A percentile compares a stretch with the other conserved stretches of the same genome.
phyloP scores from a whole-genome alignment of 108 stramenopile genomes.

The Cyclostephanos invisitatus region DNA sequence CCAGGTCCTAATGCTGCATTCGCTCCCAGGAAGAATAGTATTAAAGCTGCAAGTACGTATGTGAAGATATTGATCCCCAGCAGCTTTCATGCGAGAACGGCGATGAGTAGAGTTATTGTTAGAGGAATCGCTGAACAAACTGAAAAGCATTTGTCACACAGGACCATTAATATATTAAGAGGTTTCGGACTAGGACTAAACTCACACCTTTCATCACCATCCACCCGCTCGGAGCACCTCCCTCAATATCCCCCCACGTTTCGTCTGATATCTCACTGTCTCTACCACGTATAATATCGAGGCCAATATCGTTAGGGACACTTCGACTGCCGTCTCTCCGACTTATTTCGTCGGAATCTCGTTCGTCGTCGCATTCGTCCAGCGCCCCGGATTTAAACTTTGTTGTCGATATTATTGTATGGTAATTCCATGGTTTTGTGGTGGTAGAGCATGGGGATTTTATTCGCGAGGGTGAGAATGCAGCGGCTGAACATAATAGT shows the following conservation, averaged over 20 bases:
- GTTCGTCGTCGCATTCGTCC: not conserved
- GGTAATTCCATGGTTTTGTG: not conserved
- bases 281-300: slow-evolving; percentile 26
- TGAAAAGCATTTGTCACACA: not conserved
- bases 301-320: slow-evolving; percentile 11
- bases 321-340: not conserved
- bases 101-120: not conserved
- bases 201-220: slow-evolving; percentile 69
- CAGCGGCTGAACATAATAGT: not conserved
- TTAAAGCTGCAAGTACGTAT: slow-evolving; percentile 64
- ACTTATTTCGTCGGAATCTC: not conserved
- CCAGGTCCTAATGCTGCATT: slow-evolving; percentile 72
- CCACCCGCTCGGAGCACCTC: slow-evolving; percentile 57
- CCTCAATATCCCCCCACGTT: slow-evolving; percentile 58
- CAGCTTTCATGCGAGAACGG: slow-evolving; percentile 45
- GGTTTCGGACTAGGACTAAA: slow-evolving; percentile 11
- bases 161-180: slow-evolving; percentile 3
- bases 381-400: not conserved
- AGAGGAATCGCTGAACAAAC: not conserved
- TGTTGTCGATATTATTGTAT: not conserved
- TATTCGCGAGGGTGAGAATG: slow-evolving; percentile 8
- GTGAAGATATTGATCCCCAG: slow-evolving; percentile 83
- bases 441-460: not conserved
- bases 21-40: slow-evolving; percentile 65
- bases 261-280: slow-evolving; percentile 39